A percentile compares a stretch with the other conserved stretches of the same genome.
These are phyloP conservation scores for Cardiosporidium cionae DNA, from an alignment of 169 alveolate species.

Conservation along the genomic window DNA sequence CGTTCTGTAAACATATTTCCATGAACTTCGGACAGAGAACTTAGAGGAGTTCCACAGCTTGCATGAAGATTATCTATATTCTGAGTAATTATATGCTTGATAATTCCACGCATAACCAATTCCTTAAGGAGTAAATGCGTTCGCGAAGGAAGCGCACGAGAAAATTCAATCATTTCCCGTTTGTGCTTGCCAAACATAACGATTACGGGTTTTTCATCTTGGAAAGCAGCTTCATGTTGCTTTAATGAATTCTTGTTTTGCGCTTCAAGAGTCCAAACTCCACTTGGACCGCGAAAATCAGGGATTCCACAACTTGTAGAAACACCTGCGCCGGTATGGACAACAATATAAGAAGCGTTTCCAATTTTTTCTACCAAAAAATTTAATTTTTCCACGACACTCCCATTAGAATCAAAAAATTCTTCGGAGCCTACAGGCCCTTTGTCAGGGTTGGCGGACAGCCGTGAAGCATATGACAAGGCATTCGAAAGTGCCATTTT, in stretches of 20 bases:
- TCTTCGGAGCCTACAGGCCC: constrained; percentile 26
- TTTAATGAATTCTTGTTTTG: neutral
- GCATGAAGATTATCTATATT: constrained; percentile 67
- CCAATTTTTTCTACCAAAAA: neutral
- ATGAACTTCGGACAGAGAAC: constrained; percentile 61
- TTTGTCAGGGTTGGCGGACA: constrained; percentile 15
- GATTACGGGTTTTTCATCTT: neutral
- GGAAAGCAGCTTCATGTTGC: too few species aligned
- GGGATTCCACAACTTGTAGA: constrained; percentile 25
- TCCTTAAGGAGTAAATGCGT: constrained; percentile 58
- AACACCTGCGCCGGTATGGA: constrained; percentile 22
- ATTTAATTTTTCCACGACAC: neutral
- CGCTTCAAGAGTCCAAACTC: constrained; percentile 29
- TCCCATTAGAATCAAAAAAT: neutral
- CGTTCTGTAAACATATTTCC: constrained; percentile 66
- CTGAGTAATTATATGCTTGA: constrained; percentile 58
- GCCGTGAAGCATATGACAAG: constrained; percentile 19
- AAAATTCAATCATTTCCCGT: constrained; percentile 44
- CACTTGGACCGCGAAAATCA: constrained; percentile 30
- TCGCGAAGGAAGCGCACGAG: constrained; percentile 64
- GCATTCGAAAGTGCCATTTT: too few species aligned
- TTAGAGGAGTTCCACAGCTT: constrained; percentile 53
- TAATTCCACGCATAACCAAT: constrained; percentile 40
- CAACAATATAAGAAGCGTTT: neutral
- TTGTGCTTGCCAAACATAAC: constrained; percentile 6